Percentiles rank a stretch among this genome's conserved stretches.
phyloP scores from a whole-genome alignment of 495 filamentous ascomycete species.

The Xylaria castorea region DNA sequence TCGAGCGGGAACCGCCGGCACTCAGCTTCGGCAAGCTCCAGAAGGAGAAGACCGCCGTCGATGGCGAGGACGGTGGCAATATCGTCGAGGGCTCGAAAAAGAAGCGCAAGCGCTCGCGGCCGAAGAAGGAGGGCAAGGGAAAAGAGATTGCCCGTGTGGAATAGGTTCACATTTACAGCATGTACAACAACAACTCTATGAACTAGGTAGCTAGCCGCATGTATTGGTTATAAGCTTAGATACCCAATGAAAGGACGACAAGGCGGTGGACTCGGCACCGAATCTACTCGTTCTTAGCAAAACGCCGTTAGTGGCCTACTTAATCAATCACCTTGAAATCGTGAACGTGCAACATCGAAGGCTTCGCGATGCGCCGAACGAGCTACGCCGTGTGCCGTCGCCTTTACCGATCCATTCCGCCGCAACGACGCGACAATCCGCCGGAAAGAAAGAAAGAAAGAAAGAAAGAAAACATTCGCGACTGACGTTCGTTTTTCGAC shows the following conservation, averaged over 20 bases:
- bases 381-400: neutral
- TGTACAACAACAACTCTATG: slow-evolving; percentile 11
- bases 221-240: slow-evolving; percentile 19
- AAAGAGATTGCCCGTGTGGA: slow-evolving; percentile 32
- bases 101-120: slow-evolving; percentile 56
- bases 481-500: neutral
- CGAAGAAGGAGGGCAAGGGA: slow-evolving; percentile 42
- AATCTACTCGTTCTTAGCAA: neutral
- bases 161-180: neutral
- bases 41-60: slow-evolving; percentile 26
- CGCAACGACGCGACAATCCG: neutral
- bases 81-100: slow-evolving; percentile 49
- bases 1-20: slow-evolving; percentile 54
- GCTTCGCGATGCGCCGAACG: slow-evolving; percentile 7
- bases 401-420: neutral
- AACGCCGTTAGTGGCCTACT: neutral
- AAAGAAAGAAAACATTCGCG: neutral
- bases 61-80: slow-evolving; percentile 33
- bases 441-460: neutral
- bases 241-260: slow-evolving; percentile 18
- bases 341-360: neutral
- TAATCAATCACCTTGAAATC: slow-evolving; percentile 6
- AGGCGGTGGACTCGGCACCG: neutral
- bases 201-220: neutral
- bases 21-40: slow-evolving; percentile 49